Conservation (phyloP, 2,329 filamentous ascomycete genomes). For the Dactylonectria macrodidyma region DNA sequence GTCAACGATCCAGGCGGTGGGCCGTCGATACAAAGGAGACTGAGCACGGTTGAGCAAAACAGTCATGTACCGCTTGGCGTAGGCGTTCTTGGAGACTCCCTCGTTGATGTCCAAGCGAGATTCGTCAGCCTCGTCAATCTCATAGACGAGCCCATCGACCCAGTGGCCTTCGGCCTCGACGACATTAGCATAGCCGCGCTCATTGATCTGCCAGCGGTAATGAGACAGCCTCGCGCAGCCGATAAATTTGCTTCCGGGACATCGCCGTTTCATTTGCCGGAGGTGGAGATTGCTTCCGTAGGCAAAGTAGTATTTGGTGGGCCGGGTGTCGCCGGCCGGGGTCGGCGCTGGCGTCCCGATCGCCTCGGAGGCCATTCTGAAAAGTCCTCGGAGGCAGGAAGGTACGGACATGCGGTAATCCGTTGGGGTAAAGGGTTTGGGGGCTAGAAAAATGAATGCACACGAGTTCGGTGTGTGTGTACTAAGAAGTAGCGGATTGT, state of each 20-base stretch:
- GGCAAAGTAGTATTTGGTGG: slow-evolving; percentile 59
- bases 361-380: slow-evolving; percentile 43
- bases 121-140: slow-evolving; percentile 56
- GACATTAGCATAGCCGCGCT: slow-evolving; percentile 63
- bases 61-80: slow-evolving; percentile 54
- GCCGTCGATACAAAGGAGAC: slow-evolving; percentile 53
- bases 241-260: slow-evolving; percentile 58
- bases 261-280: slow-evolving; percentile 61
- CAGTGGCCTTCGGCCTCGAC: slow-evolving; percentile 51
- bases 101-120: slow-evolving; percentile 57
- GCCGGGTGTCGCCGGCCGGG: slow-evolving; percentile 38
- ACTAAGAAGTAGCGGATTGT: slow-evolving; percentile 9
- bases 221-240: slow-evolving; percentile 56
- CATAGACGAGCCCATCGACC: slow-evolving; percentile 60
- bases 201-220: slow-evolving; percentile 63
- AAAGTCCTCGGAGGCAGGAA: slow-evolving; percentile 42
- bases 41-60: slow-evolving; percentile 53
- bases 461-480: slow-evolving; percentile 15
- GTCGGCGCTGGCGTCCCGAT: slow-evolving; percentile 15
- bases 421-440: slow-evolving; percentile 15
- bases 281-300: slow-evolving; percentile 63
- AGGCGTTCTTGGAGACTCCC: slow-evolving; percentile 57
- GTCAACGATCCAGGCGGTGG: slow-evolving; percentile 56
- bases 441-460: slow-evolving; percentile 4
- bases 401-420: slow-evolving; percentile 42